These are phyloP conservation scores for Cryptococcus jaspeensis DNA, from an alignment of 1,284 basidiomycete species.

Conservation along the genomic window DNA sequence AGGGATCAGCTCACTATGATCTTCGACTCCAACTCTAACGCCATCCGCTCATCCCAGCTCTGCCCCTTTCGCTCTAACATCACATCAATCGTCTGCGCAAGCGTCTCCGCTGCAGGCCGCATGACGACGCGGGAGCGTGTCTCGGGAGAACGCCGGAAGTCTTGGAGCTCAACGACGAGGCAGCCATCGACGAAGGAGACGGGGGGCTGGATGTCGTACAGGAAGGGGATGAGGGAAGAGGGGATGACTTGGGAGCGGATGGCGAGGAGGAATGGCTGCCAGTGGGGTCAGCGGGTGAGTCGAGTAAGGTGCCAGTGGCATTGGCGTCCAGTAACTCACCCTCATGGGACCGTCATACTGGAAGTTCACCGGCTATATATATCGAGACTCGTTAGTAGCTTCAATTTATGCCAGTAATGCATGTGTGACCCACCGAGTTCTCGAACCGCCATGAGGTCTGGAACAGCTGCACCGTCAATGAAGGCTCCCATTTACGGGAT, in stretches of 20 bases:
- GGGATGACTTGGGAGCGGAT: slow-evolving; percentile 52
- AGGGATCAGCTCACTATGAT: slow-evolving; percentile 42
- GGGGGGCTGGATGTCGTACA: slow-evolving; percentile 47
- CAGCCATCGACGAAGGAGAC: slow-evolving; percentile 52
- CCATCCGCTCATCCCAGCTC: slow-evolving; percentile 46
- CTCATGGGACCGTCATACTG: slow-evolving; percentile 52
- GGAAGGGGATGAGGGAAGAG: slow-evolving; percentile 44
- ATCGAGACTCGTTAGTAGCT: background rate
- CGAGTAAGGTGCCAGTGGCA: too few relatives aligned
- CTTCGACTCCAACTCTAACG: slow-evolving; percentile 49
- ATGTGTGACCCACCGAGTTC: slow-evolving; percentile 39
- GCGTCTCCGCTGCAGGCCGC: slow-evolving; percentile 49
- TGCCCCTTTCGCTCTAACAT: slow-evolving; percentile 46
- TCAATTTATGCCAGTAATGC: background rate
- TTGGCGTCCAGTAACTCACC: slow-evolving; percentile 17
- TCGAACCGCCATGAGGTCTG: slow-evolving; percentile 48
- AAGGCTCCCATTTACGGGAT: slow-evolving; percentile 50
- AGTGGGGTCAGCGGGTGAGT: background rate
- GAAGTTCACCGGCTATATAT: slow-evolving; percentile 26
- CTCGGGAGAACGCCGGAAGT: slow-evolving; percentile 40
- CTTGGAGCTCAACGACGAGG: slow-evolving; percentile 51
- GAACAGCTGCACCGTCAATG: slow-evolving; percentile 49
- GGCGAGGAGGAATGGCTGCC: slow-evolving; percentile 50
- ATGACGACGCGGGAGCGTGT: slow-evolving; percentile 46
- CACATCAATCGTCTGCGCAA: slow-evolving; percentile 46